Base-by-base conservation (phyloP, 306 rosid species). In the Arachis hypogaea region DNA sequence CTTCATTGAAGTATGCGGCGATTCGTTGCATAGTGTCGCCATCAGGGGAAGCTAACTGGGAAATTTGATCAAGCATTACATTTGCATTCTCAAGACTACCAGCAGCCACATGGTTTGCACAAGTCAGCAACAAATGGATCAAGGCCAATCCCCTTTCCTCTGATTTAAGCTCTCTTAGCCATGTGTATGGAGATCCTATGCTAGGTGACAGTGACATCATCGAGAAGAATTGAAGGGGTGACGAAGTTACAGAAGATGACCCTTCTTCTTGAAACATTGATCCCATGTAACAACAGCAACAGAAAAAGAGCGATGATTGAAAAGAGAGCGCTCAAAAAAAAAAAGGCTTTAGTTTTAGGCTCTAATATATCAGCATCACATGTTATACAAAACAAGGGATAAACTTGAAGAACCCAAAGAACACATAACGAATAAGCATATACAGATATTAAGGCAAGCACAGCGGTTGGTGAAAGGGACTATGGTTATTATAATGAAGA, bases 21-120 rank as follows among this genome's bases (percentile, higher is more conserved):
- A 93, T 87, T 59, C 98, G 87, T 83, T 93, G 95, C 93, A 90
- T 90, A 42, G 97, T 88, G 50, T 93, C 97, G 0, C 98, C 98
- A 42, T 88, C 92, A 0, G 89, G 80, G 12, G 93, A 81, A 44
- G 98, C 82, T 30, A 90, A 95, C 51, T 82, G 90, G 28, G 98
- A 90, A 79, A 93, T 93, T 59, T 93, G 96, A 40, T 90, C 98
- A 41, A 90, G 95, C 45, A 85, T 77, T 38, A 64, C 52, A 74
- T 93, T 90, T 59, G 98, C 98, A 87, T 82, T 86, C 58, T 93
- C 94, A 57, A 93, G 91, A 76, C 76, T 83, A 59, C 92, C 93
- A 41, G 78, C 70, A 66, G 97, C 95, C 0, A 93, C 97, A 77
- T 87, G 89, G 55, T 90, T 93, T 72, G 97, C 95, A 83, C 98